phyloP scores from a whole-genome alignment of 257 asterid species.

The Galeopsis tetrahit region DNA sequence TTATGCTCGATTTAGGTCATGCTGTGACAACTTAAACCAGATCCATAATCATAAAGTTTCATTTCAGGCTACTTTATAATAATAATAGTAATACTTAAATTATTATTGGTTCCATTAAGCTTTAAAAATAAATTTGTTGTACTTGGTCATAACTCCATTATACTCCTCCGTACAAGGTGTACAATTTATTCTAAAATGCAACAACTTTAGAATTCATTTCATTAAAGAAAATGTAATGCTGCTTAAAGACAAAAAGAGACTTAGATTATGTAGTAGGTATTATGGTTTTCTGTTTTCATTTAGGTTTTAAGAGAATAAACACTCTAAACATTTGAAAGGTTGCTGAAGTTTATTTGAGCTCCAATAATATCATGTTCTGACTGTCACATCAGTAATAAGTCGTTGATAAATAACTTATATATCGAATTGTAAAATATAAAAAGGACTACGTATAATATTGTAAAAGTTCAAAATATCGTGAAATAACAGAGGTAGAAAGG shows the following conservation, averaged over 20 bases:
- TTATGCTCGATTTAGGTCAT: conserved; percentile 7
- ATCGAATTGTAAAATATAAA: too few species aligned
- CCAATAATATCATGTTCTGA: too few species aligned
- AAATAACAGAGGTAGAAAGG: too few species aligned
- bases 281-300: conserved; percentile 11
- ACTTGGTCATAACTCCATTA: too few species aligned
- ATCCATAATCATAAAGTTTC: background rate
- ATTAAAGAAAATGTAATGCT: background rate
- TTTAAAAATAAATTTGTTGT: too few species aligned
- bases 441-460: too few species aligned
- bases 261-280: conserved; percentile 12
- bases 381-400: too few species aligned
- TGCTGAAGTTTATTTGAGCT: too few species aligned
- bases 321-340: conserved; percentile 9
- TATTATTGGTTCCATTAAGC: background rate
- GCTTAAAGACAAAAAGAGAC: conserved; percentile 9
- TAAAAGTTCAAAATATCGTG: background rate
- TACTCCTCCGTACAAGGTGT: background rate
- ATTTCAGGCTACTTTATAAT: background rate
- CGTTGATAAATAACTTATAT: too few species aligned
- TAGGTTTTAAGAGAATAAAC: conserved; percentile 6
- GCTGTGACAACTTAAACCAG: background rate
- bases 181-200: background rate
- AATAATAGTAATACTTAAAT: background rate
- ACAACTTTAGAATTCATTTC: background rate